Base-by-base conservation (phyloP, 495 filamentous ascomycete genomes). In the Penicillium salamii region DNA sequence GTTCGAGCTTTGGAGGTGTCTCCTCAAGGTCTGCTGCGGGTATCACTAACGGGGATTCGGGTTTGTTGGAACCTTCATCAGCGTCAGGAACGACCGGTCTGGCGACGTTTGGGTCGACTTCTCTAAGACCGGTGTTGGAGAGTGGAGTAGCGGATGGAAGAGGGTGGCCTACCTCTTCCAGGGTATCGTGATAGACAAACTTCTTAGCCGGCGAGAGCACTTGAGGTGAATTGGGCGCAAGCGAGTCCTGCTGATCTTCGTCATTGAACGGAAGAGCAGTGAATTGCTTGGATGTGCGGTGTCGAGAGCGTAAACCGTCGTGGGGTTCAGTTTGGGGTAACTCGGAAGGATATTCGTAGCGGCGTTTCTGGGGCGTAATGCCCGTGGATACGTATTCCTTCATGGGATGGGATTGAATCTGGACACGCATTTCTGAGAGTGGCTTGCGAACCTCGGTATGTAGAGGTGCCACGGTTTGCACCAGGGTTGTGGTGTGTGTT, bases 351-450 rank as follows among this genome's bases (percentile, higher is more conserved):
- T 89, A 95, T 5, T 82, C 70, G 61, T 97, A 98, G 28, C 75
- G 69, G 8, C 72, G 72, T 64, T 90, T 91, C 55, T 85, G 78
- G 0, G 93, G 93, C 0, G 93, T 96, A n/a, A 80, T 75, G 28
- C 92, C 93, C 0, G 93, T 97, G 0, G 86, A 80, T 7, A 75
- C 63, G 59, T 97, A 97, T 62, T 96, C 90, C 46, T 81, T 78
- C 19, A 97, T 66, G 8, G 72, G 63, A 1, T 83, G 82, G 21
- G 57, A 66, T 17, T 77, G 71, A 21, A 95, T 81, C 15, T 80
- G 75, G 8, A 75, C 69, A 2, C 89, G 79, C 14, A 98, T 84
- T 11, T 80, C 70, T 3, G 70, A 60, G 1, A 98, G 84, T 1
- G 90, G 86, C 49, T 83, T 71, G 36, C 84, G 79, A 7, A 95